These are phyloP conservation scores for Niveomyces coronatus DNA, from an alignment of 2,329 filamentous ascomycete species.

Conservation along the genomic window DNA sequence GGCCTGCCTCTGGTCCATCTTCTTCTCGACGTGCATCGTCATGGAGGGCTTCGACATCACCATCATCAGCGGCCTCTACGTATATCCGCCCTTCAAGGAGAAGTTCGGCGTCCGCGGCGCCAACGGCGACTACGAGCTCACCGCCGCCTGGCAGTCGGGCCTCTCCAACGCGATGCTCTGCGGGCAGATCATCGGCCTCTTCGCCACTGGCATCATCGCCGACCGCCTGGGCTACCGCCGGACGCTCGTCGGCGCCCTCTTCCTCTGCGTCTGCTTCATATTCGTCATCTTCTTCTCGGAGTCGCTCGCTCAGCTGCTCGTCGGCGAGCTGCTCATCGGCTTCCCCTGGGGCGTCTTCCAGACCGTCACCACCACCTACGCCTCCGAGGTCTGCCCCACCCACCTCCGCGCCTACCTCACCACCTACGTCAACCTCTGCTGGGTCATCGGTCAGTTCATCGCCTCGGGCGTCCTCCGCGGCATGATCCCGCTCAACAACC, in stretches of 20 bases:
- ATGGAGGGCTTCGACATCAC: conserved; percentile 32
- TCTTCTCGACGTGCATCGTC: conserved; percentile 27
- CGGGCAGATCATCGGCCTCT: conserved; percentile 40
- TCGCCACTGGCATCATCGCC: conserved; percentile 36
- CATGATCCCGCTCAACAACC: conserved; percentile 21
- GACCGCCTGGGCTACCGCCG: conserved; percentile 37
- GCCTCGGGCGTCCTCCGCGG: conserved; percentile 27
- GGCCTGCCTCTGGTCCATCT: conserved; percentile 27
- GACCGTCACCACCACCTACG: conserved; percentile 37
- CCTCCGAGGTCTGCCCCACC: conserved; percentile 34
- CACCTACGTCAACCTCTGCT: conserved; percentile 24
- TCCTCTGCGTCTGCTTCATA: conserved; percentile 31
- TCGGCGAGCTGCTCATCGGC: conserved; percentile 35
- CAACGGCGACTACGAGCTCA: conserved; percentile 33
- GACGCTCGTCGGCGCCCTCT: conserved; percentile 34
- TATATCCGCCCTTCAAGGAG: conserved; percentile 27
- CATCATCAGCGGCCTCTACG: conserved; percentile 31
- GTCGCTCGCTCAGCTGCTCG: conserved; percentile 29
- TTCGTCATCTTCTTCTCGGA: conserved; percentile 39
- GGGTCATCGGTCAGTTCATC: conserved; percentile 28
- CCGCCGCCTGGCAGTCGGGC: conserved; percentile 41
- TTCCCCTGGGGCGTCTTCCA: conserved; percentile 38
- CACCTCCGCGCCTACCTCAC: conserved; percentile 39
- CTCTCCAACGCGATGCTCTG: conserved; percentile 36
- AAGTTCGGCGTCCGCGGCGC: conserved; percentile 27